These are phyloP conservation scores for Spiromastix sp. DNA, from an alignment of 2,329 filamentous ascomycete species.

Conservation along the genomic window DNA sequence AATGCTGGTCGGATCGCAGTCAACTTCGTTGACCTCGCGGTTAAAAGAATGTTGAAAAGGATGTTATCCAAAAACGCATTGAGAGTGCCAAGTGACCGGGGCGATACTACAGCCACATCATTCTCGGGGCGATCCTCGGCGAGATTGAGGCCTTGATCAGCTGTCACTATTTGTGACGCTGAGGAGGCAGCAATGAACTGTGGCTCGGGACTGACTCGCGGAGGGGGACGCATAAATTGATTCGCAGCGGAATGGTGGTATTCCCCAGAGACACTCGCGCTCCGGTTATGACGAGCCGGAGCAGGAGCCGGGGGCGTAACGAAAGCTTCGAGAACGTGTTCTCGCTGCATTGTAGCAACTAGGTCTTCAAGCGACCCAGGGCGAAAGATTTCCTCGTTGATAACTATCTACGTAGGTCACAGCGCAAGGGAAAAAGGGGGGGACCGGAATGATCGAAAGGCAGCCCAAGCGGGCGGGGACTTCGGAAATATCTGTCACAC, in stretches of 20 bases:
- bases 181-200: slow-evolving; percentile 82
- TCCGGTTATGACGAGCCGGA: slow-evolving; percentile 17
- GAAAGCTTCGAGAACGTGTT: too few relatives aligned
- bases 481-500: too few relatives aligned
- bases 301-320: slow-evolving; percentile 2
- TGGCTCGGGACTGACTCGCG: slow-evolving; percentile 63
- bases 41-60: slow-evolving; percentile 78
- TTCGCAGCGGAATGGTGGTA: slow-evolving; percentile 19
- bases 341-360: slow-evolving; percentile 8
- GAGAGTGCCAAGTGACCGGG: slow-evolving; percentile 62
- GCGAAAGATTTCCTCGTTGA: too few relatives aligned
- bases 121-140: slow-evolving; percentile 59
- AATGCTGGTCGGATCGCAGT: slow-evolving; percentile 69
- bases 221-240: slow-evolving; percentile 49
- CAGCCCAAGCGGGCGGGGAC: too few relatives aligned
- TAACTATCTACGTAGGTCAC: too few relatives aligned
- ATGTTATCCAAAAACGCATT: slow-evolving; percentile 93
- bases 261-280: slow-evolving; percentile 30
- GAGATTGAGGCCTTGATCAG: slow-evolving; percentile 68
- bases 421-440: too few relatives aligned
- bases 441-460: too few relatives aligned
- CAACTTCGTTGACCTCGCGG: slow-evolving; percentile 68
- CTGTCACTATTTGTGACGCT: slow-evolving; percentile 83
- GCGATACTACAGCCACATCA: slow-evolving; percentile 62
- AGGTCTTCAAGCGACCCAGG: too few relatives aligned